A percentile compares a stretch with the other conserved stretches of the same genome.
Conservation (phyloP, 208 protist genomes). For the Acanthamoeba quina region DNA sequence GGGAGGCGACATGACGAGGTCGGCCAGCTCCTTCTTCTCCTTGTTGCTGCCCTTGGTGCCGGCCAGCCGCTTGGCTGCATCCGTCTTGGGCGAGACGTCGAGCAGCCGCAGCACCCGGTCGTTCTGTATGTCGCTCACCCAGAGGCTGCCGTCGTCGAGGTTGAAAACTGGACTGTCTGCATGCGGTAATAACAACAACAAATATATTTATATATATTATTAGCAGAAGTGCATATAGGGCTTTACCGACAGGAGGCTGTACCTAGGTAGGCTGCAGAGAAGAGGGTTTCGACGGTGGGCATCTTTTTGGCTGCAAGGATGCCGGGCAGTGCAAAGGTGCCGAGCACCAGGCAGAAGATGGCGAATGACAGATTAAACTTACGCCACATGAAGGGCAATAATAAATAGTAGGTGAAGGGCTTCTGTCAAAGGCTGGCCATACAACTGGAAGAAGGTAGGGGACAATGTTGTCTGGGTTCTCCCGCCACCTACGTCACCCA, state of each 20-base stretch:
- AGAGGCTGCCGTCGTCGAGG: slow-evolving; percentile 1
- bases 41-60: background rate
- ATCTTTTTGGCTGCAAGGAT: background rate
- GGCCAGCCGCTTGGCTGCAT: background rate
- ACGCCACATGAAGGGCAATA: too few relatives aligned
- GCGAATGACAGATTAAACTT: background rate
- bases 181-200: too few relatives aligned
- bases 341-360: background rate
- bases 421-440: too few relatives aligned
- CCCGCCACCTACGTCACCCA: too few relatives aligned
- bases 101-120: slow-evolving; percentile 24
- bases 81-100: background rate
- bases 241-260: background rate
- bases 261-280: slow-evolving; percentile 18
- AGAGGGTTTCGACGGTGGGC: background rate
- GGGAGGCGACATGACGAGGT: background rate
- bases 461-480: too few relatives aligned
- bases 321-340: background rate
- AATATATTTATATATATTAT: too few relatives aligned
- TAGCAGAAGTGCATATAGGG: too few relatives aligned
- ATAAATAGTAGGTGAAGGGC: too few relatives aligned
- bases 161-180: slow-evolving; percentile 29
- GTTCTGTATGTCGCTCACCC: slow-evolving; percentile 26
- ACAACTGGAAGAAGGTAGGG: too few relatives aligned
- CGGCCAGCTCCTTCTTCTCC: background rate